phyloP scores from a whole-genome alignment of 2,329 filamentous ascomycete genomes.

The Chaetomium globosum region DNA sequence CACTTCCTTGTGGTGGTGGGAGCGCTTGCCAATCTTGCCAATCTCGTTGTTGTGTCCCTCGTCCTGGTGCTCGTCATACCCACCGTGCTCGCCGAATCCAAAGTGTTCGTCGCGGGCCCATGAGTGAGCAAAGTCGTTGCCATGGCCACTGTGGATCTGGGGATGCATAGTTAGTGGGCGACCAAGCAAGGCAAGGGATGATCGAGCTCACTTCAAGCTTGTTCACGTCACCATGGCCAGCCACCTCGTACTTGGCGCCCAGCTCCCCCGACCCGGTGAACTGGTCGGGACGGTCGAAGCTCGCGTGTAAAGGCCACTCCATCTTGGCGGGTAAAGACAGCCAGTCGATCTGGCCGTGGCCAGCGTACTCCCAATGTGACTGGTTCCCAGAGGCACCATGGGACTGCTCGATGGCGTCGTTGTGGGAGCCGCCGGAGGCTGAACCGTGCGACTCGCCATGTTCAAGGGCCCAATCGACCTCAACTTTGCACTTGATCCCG shows the following conservation, averaged over 20 bases:
- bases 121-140: constrained; percentile 17
- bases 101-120: constrained; percentile 10
- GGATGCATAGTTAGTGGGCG: not conserved
- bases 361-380: constrained; percentile 15
- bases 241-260: constrained; percentile 11
- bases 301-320: constrained; percentile 20
- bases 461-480: constrained; percentile 19
- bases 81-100: not conserved
- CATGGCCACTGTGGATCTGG: constrained; percentile 14
- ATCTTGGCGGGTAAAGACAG: constrained; percentile 14
- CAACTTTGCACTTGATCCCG: constrained; percentile 19
- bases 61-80: not conserved
- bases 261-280: not conserved
- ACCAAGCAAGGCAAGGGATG: not conserved
- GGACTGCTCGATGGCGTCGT: not conserved
- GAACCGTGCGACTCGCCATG: not conserved
- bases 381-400: not conserved
- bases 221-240: not conserved
- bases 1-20: constrained; percentile 7
- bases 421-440: not conserved
- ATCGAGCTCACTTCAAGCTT: constrained; percentile 11
- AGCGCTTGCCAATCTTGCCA: not conserved
- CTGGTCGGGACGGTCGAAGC: constrained; percentile 12
- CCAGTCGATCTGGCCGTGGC: constrained; percentile 10
- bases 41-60: not conserved